These are phyloP conservation scores for Earliella scabrosa DNA, from an alignment of 1,284 basidiomycete genomes.

Conservation along the genomic window DNA sequence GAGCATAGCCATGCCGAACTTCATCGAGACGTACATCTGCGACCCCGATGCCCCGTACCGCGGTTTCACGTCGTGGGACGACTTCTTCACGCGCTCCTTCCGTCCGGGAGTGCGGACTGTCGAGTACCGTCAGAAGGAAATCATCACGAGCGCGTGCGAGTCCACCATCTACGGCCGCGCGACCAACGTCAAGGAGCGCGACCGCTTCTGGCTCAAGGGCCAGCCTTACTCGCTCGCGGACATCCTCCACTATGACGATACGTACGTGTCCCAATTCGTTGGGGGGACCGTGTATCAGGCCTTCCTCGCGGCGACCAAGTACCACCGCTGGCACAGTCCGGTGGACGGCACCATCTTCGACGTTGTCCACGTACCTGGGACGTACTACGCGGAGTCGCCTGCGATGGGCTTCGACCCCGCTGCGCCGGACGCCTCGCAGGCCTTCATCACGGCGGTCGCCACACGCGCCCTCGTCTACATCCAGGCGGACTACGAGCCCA, in stretches of 20 bases:
- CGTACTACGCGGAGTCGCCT: constrained; percentile 41
- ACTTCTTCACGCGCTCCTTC: constrained; percentile 55
- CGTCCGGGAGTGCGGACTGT: constrained; percentile 44
- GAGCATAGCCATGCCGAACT: constrained; percentile 30
- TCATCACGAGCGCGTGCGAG: constrained; percentile 52
- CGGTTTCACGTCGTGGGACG: constrained; percentile 57
- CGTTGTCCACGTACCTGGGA: constrained; percentile 40
- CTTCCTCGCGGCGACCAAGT: constrained; percentile 46
- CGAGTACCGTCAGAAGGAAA: constrained; percentile 38
- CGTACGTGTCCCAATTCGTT: constrained; percentile 38
- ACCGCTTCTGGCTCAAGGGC: constrained; percentile 52
- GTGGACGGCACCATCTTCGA: constrained; percentile 44
- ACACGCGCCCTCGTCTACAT: constrained; percentile 47
- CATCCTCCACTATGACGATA: constrained; percentile 45
- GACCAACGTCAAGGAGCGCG: constrained; percentile 36
- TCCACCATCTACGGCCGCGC: constrained; percentile 44
- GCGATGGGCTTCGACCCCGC: constrained; percentile 20
- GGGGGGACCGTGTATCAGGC: constrained; percentile 50
- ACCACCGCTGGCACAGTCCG: constrained; percentile 50
- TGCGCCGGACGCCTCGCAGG: constrained; percentile 32
- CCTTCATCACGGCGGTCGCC: constrained; percentile 42
- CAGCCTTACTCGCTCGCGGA: constrained; percentile 47
- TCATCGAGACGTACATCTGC: constrained; percentile 44
- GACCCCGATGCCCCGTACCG: constrained; percentile 41
- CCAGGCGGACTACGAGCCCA: constrained; percentile 42